Evolutionary conservation across 805 yeast species (phyloP).

Genomic region (Tetrapisispora pingtungensis): DNA sequence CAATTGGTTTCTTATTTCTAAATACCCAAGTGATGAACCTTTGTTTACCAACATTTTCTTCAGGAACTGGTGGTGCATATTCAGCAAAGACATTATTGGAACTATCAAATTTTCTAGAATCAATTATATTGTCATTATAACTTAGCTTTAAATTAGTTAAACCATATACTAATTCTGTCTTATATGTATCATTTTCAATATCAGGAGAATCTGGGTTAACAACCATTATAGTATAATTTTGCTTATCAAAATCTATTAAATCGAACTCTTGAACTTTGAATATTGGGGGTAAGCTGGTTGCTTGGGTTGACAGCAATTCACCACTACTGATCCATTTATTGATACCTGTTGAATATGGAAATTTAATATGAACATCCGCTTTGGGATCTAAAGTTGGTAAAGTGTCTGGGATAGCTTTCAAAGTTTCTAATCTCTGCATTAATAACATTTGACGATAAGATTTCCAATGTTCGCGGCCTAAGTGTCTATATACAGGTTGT

Average conservation of each 20-base stretch:
- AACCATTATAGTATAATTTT: conserved; percentile 63
- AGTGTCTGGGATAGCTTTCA: conserved; percentile 86
- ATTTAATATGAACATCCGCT: conserved; percentile 64
- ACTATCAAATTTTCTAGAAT: conserved; percentile 28
- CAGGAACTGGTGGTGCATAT: conserved; percentile 80
- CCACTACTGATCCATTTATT: conserved; percentile 77
- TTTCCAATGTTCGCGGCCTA: conserved; percentile 66
- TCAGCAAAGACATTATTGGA: conserved; percentile 35
- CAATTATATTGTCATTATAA: conserved; percentile 47
- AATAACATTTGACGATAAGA: conserved; percentile 57
- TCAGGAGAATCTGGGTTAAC: conserved; percentile 93
- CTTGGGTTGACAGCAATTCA: conserved; percentile 56
- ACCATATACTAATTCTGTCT: conserved; percentile 70
- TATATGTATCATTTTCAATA: conserved; percentile 52
- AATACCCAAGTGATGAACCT: conserved; percentile 86
- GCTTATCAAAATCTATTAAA: conserved; percentile 29
- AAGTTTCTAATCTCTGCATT: conserved; percentile 86
- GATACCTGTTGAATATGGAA: conserved; percentile 57
- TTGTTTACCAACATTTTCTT: conserved; percentile 74
- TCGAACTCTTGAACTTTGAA: conserved; percentile 68
- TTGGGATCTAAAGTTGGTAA: conserved; percentile 78
- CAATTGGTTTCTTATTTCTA: conserved; percentile 41
- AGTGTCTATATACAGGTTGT: conserved; percentile 70
- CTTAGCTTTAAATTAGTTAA: conserved; percentile 52
- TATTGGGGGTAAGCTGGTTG: conserved; percentile 67